Conservation (phyloP, 192 early-diverging fungal species). For the Umbelopsis sp. region DNA sequence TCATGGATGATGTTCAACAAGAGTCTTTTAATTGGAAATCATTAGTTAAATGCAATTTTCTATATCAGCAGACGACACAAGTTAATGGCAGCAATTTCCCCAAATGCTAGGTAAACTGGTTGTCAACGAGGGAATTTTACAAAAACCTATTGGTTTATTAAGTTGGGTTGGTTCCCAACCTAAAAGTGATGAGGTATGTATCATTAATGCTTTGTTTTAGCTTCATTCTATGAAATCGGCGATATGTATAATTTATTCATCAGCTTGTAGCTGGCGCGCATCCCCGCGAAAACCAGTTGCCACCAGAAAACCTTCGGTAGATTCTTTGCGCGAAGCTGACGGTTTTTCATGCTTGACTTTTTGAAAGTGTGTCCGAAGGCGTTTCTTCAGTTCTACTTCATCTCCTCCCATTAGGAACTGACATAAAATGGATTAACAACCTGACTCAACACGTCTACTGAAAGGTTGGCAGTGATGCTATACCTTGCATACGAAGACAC, state of each 20-base stretch:
- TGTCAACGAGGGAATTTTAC: no score
- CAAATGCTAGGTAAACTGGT: no score
- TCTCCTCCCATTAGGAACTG: slow-evolving; percentile 65
- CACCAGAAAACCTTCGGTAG: slow-evolving; percentile 74
- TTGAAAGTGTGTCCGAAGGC: slow-evolving; percentile 54
- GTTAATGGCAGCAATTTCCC: no score
- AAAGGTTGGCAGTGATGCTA: slow-evolving; percentile 5
- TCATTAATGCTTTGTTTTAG: no score
- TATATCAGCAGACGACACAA: no score
- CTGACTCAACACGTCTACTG: not conserved
- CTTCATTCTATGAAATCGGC: not conserved
- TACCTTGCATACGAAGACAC: slow-evolving; percentile 73
- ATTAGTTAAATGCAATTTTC: no score
- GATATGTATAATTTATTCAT: not conserved
- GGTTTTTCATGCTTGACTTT: slow-evolving; percentile 71
- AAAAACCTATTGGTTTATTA: no score
- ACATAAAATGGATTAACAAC: not conserved
- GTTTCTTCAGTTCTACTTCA: slow-evolving; percentile 50
- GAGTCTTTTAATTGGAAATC: no score
- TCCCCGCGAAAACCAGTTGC: slow-evolving; percentile 49
- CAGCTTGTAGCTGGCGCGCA: not conserved
- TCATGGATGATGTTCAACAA: no score
- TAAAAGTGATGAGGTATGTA: no score
- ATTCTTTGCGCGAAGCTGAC: slow-evolving; percentile 63
- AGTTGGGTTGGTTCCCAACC: no score